Percentiles rank a stretch among this genome's conserved stretches.
Conservation (phyloP, 1,139 yeast species). For the Kodamaea alishanica region DNA sequence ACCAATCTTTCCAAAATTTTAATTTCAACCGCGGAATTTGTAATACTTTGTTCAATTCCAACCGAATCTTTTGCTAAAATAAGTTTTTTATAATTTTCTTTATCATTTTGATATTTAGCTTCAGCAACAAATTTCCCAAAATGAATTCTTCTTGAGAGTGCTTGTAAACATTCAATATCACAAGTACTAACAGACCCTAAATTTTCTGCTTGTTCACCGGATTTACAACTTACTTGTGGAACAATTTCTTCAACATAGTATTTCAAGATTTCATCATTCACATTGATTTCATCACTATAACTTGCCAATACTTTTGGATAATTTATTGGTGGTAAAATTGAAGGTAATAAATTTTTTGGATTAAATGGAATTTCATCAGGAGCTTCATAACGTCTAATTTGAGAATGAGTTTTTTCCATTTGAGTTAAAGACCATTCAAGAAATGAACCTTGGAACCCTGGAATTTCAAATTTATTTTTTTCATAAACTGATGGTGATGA, state of each 20-base stretch:
- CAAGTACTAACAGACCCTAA: constrained; percentile 81
- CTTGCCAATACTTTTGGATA: constrained; percentile 78
- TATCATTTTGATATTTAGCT: constrained; percentile 75
- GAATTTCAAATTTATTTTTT: constrained; percentile 53
- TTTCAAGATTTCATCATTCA: constrained; percentile 63
- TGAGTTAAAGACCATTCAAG: constrained; percentile 82
- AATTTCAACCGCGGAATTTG: constrained; percentile 82
- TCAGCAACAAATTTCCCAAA: constrained; percentile 98
- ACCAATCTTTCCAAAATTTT: constrained; percentile 74
- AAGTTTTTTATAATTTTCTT: constrained; percentile 57
- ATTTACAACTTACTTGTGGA: constrained; percentile 64
- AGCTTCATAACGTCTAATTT: constrained; percentile 84
- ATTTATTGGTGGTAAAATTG: constrained; percentile 73
- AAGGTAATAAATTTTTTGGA: constrained; percentile 59
- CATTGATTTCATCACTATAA: constrained; percentile 71
- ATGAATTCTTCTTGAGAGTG: constrained; percentile 90
- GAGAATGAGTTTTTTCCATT: constrained; percentile 76
- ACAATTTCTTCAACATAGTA: constrained; percentile 69
- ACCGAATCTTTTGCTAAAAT: constrained; percentile 62
- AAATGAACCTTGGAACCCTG: constrained; percentile 74
- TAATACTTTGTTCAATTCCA: constrained; percentile 78
- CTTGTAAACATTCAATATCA: constrained; percentile 84
- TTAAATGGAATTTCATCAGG: constrained; percentile 95
- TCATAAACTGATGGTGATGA: constrained; percentile 74
- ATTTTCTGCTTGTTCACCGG: constrained; percentile 81